Evolutionary conservation across 1,139 yeast species (phyloP), one percentile per base, ranked within the genome.

Genomic region (Zhuliangozyma parablackwelliae): DNA sequence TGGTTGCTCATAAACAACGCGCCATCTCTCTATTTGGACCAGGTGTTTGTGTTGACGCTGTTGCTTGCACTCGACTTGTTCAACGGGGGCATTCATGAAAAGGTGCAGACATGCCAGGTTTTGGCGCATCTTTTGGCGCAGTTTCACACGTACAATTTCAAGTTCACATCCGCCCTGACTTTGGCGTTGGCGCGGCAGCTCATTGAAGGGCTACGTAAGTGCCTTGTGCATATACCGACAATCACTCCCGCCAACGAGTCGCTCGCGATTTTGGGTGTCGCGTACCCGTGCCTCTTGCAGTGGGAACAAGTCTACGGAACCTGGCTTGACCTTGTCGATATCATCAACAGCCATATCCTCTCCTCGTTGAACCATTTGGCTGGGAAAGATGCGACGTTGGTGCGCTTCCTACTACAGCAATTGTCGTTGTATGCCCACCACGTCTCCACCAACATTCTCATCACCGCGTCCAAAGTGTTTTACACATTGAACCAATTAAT

Each of bases 21-120:
- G 4, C 9, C 9, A 6, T 9, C 24, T 9, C 24, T 7, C 9
- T 7, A 23, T 6, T 7, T 9, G 24, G 9, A 23, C 9, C 24
- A 23, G 24, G 24, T 23, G 10, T 75, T 80, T 78, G 58, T 72
- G 24, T 40, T 73, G 6, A 43, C 76, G 1, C 58, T 78, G 0
- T 76, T 84, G 1, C 68, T 78, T 8, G 56, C 65, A 5, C 52
- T 80, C 21, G 75, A 75, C 41, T 52, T 76, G 9, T 51, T 77
- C 16, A 83, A 79, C 47, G 67, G 69, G 36, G 76, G 74, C 21
- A 63, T 73, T 0, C 44, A 46, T 7, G 56, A 67, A 36, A 77
- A 78, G 44, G 48, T 59, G 0, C 66, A 65, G 38, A 80, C 78
- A 10, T 66, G 44, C 30, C 21, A 38, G 5, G 11, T 43, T 8